Evolutionary conservation across 2,329 filamentous ascomycete genomes (phyloP), one percentile per base, ranked within the genome.

Genomic region (Fusarium tuaranense): DNA sequence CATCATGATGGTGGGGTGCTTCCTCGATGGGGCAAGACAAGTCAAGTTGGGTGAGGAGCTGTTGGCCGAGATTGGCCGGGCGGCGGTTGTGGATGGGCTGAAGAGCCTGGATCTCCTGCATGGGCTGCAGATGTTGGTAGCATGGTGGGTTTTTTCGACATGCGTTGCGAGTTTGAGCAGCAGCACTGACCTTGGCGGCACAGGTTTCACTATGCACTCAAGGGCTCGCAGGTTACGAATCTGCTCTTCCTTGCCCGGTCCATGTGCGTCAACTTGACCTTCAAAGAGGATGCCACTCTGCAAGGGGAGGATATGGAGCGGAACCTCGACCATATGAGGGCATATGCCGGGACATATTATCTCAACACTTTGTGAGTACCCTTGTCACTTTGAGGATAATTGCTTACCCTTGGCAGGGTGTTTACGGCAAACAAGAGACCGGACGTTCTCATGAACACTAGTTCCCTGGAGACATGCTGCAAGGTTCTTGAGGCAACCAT

Each of bases 261-360:
- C 7, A 83, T 88, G 75, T 86, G 85, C 63, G 78, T 85, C 5
- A 84, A 82, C 41, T 77, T 88, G 12, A 83, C 82, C 10, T 82
- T 84, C 58, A 79, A 75, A 44, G 77, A 78, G 10, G 72, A 77
- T 57, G 44, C 53, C 1, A 69, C 65, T 12, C 68, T 79, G n/a
- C 70, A 74, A 22, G 76, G 75, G 25, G 70, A 72, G 7, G 72
- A 65, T 51, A 67, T 60, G 46, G 59, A 71, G 74, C 78, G 57
- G 81, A 80, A 79, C 25, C 72, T 88, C 12, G 86, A 88, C 65
- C 78, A 84, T 55, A 83, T 88, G 79, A 82, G 87, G 53, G 86
- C 86, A 0, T 88, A 86, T 75, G 83, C 83, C 1, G 87, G 86
- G 3, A 86, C 85, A 5, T 89, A 87, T 68, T 89, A 88, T 65